phyloP scores from a whole-genome alignment of 2,329 filamentous ascomycete species.

The Botrytis deweyae region DNA sequence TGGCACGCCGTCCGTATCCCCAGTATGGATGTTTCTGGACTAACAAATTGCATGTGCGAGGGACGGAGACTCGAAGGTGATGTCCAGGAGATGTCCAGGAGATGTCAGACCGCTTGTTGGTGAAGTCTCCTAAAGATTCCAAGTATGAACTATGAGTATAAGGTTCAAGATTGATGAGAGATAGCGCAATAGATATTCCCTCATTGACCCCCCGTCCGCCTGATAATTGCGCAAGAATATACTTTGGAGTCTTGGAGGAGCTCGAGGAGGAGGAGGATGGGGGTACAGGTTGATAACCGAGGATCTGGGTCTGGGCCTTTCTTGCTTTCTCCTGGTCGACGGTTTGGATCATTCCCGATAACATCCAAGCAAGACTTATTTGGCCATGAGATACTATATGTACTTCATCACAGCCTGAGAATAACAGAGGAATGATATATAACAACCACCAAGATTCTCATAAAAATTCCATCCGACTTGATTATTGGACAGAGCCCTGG shows the following conservation, averaged over 20 bases:
- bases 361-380: neutral
- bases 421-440: neutral
- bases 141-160: neutral
- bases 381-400: neutral
- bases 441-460: neutral
- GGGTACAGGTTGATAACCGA: neutral
- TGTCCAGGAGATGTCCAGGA: neutral
- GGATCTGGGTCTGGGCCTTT: neutral
- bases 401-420: neutral
- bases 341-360: neutral
- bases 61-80: neutral
- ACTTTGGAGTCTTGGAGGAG: neutral
- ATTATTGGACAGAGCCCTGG: neutral
- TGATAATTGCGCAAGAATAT: neutral
- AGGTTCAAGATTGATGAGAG: neutral
- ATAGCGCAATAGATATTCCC: neutral
- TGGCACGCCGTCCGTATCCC: neutral
- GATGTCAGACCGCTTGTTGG: constrained; percentile 14
- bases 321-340: neutral
- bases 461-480: neutral
- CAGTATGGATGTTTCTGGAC: neutral
- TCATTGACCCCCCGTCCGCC: neutral
- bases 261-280: neutral
- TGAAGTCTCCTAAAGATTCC: neutral
- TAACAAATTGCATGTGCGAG: neutral